These are phyloP conservation scores for Leucocoprinus birnbaumii DNA, from an alignment of 768 basidiomycete genomes.

Conservation along the genomic window DNA sequence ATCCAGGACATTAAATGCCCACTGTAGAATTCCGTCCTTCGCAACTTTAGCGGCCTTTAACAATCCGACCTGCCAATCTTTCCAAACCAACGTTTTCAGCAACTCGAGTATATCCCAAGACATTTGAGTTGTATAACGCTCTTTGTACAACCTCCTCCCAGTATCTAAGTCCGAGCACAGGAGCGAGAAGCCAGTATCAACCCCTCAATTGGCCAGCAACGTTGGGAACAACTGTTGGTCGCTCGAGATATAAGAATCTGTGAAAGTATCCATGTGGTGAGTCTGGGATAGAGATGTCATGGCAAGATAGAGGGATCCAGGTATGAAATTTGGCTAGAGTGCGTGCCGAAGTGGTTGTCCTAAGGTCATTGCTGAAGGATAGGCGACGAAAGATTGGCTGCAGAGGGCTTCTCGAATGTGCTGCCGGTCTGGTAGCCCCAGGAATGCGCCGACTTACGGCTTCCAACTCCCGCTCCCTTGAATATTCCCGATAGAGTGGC, in stretches of 20 bases:
- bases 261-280: not conserved
- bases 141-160: not conserved
- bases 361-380: not conserved
- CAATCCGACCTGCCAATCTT: not conserved
- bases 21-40: not conserved
- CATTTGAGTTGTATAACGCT: not conserved
- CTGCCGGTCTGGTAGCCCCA: too few species aligned
- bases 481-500: too few species aligned
- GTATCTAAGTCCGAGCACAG: not conserved
- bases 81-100: not conserved
- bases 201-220: not conserved
- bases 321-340: not conserved
- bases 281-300: not conserved
- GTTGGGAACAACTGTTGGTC: not conserved
- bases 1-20: not conserved
- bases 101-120: conserved; percentile 4
- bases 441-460: too few species aligned
- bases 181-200: not conserved
- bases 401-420: too few species aligned
- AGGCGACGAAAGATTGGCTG: too few species aligned
- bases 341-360: not conserved
- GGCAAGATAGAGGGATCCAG: conserved; percentile 1
- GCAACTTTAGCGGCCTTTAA: not conserved
- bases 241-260: not conserved
- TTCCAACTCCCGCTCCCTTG: too few species aligned